These are phyloP conservation scores for Saururus chinensis DNA, from an alignment of 164 flowering plant species.

Conservation along the genomic window DNA sequence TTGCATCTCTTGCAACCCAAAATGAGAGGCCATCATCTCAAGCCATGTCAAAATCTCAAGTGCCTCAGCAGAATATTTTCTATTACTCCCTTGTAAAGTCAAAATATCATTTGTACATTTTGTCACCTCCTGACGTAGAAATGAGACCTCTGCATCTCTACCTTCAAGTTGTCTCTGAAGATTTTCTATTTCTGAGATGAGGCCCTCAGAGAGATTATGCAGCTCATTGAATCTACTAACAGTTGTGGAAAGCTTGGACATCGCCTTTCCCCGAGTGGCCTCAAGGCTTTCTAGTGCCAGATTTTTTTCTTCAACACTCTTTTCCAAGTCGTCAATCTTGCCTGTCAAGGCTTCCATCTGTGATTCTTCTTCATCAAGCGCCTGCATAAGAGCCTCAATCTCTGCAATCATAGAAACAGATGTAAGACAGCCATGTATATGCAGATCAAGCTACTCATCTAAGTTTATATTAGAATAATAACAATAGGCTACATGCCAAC, in stretches of 20 bases:
- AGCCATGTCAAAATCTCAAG: constrained; percentile 57
- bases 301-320: constrained; percentile 46
- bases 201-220: constrained; percentile 66
- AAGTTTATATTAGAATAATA: too few species aligned
- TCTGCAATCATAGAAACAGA: constrained; percentile 29
- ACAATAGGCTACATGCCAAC: too few species aligned
- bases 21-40: constrained; percentile 28
- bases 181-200: constrained; percentile 80
- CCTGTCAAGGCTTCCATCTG: constrained; percentile 65
- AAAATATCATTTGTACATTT: constrained; percentile 84
- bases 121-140: constrained; percentile 91
- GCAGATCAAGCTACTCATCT: too few species aligned
- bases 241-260: constrained; percentile 73
- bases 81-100: constrained; percentile 46
- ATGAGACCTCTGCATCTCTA: constrained; percentile 81
- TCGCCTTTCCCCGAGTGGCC: constrained; percentile 67
- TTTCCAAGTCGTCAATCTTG: constrained; percentile 51
- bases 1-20: constrained; percentile 25
- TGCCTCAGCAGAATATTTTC: constrained; percentile 43
- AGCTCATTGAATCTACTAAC: constrained; percentile 91
- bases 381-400: constrained; percentile 86
- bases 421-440: too few species aligned
- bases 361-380: constrained; percentile 90
- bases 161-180: constrained; percentile 81
- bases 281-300: constrained; percentile 59